Base-by-base conservation (phyloP, 345 rosid genomes). In the Populus deltoides region DNA sequence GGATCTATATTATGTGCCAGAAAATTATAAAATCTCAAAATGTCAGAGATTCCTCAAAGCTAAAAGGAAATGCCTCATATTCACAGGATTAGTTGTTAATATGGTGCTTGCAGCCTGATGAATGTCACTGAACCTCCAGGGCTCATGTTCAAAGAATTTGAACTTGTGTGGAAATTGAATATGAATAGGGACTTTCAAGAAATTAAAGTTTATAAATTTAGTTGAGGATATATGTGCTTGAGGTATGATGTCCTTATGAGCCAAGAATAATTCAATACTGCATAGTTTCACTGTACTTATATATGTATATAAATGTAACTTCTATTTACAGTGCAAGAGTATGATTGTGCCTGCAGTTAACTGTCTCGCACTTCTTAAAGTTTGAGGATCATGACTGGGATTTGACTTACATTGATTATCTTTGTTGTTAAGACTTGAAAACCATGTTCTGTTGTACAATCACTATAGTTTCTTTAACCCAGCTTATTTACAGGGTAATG, bases 401-500 rank as follows among this genome's bases (percentile, higher is more conserved):
- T 36, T 39, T 36, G 36, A 38, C 70, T 72, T 72, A 29, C 66
- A 66, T 74, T 41, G 1, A 5, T 49, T 29, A 18, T 24, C 20
- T 61, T 49, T 71, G 33, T 17, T 63, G 22, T 65, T 59, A 49
- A 18, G 72, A 71, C 55, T 67, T 41, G 22, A 22, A n/a, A 3
- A 7, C 65, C 65, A 71, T 53, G 13, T 47, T 67, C 43, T 53
- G 66, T 71, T 78, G 27, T 38, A 39, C 72, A 61, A 59, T 53
- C 20, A 33, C 22, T 45, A 33, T 47, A 57, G 20, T 63, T 25
- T 27, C 16, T 49, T 39, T 73, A 66, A 78, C 68, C 25, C 71
- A 62, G 66, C 75, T 80, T 53, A 27, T 74, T 76, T 86, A 81
- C 87, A 97, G 99, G 99, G 99, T 81, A 90, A 88, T 86, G 99